Percentiles rank a stretch among this genome's conserved stretches.
These are phyloP conservation scores for Diaporthe vexans DNA, from an alignment of 2,329 filamentous ascomycete species.

Conservation along the genomic window DNA sequence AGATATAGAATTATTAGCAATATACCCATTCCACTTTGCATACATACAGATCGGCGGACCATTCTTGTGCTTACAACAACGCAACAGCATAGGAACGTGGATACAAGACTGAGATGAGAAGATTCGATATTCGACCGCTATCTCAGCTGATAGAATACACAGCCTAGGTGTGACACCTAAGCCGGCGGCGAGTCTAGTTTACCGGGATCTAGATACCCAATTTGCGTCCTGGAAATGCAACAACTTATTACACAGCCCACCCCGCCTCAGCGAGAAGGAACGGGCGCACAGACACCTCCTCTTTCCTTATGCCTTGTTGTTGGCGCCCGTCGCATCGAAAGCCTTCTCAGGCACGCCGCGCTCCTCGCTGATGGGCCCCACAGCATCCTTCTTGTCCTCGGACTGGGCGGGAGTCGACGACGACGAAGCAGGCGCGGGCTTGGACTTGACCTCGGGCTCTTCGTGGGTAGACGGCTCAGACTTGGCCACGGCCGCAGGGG, in stretches of 20 bases:
- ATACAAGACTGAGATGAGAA: not conserved
- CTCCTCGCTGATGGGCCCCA: constrained; percentile 36
- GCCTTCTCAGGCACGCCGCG: constrained; percentile 46
- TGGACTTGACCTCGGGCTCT: not conserved
- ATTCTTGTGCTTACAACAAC: no score
- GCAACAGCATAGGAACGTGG: not conserved
- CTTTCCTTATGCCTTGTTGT: constrained; percentile 43
- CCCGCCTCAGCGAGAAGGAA: not conserved
- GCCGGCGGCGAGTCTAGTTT: constrained; percentile 1
- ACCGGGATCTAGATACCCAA: constrained; percentile 11
- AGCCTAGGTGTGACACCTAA: not conserved
- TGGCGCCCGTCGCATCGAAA: constrained; percentile 52
- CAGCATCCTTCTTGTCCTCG: not conserved
- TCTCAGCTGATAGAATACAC: constrained; percentile 20
- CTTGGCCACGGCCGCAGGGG: not conserved
- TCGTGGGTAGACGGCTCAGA: not conserved
- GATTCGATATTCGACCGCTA: constrained; percentile 2
- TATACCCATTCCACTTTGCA: no score
- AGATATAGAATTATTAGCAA: no score
- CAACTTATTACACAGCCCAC: constrained; percentile 46
- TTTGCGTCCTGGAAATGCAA: constrained; percentile 42
- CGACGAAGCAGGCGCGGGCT: not conserved
- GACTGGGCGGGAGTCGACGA: not conserved
- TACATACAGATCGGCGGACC: no score
- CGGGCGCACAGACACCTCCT: not conserved